These are phyloP conservation scores for Porphyrellus cyaneotinctus DNA, from an alignment of 768 basidiomycete species.

Conservation along the genomic window DNA sequence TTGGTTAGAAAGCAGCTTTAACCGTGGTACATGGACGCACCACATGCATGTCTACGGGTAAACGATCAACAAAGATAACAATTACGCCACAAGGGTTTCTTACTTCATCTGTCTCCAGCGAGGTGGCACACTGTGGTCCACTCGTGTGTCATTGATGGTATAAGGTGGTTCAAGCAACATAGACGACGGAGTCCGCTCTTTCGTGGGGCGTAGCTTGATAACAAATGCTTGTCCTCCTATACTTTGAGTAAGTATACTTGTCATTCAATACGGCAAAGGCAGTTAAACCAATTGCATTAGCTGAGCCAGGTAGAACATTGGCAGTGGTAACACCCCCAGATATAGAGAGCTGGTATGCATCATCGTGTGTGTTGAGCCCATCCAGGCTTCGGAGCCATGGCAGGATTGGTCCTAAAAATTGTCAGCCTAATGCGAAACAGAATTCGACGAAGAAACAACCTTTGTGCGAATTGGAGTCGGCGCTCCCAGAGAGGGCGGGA, in stretches of 20 bases:
- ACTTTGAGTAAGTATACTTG: background rate
- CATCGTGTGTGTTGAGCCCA: constrained; percentile 83
- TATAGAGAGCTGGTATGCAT: constrained; percentile 65
- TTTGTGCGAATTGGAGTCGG: constrained; percentile 61
- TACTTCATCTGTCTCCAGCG: constrained; percentile 85
- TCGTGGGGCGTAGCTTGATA: constrained; percentile 77
- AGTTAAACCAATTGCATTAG: constrained; percentile 63
- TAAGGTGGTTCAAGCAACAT: constrained; percentile 86
- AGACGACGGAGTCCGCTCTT: constrained; percentile 69
- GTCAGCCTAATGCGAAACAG: background rate
- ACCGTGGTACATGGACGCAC: constrained; percentile 24
- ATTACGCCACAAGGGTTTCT: constrained; percentile 14
- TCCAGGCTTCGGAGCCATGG: constrained; percentile 84
- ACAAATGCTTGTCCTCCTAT: constrained; percentile 85
- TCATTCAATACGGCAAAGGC: constrained; percentile 20
- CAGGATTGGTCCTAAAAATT: constrained; percentile 45
- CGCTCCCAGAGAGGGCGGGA: constrained; percentile 48
- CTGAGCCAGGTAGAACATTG: constrained; percentile 75
- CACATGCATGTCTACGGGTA: constrained; percentile 55
- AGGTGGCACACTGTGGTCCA: constrained; percentile 38
- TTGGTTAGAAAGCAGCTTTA: background rate
- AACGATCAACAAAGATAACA: constrained; percentile 3
- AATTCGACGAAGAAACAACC: constrained; percentile 25
- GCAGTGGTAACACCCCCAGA: constrained; percentile 87
- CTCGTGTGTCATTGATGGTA: constrained; percentile 46